Evolutionary conservation across 495 filamentous ascomycete genomes (phyloP), one percentile per base, ranked within the genome.

Genomic region (Letharia lupina): DNA sequence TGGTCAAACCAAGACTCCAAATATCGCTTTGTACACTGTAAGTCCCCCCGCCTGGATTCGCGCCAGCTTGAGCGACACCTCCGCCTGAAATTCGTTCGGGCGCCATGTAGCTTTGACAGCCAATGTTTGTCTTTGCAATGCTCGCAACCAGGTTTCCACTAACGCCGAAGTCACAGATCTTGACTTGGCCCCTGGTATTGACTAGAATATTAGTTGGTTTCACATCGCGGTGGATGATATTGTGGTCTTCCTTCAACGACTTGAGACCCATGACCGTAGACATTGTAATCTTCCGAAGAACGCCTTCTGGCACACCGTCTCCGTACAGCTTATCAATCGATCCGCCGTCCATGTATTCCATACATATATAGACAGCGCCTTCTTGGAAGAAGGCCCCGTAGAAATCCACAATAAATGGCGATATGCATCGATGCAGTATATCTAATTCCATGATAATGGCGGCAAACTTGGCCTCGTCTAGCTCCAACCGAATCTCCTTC

Each of bases 281-380:
- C n/a, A 94, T 83, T 0, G 92, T 89, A 65, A 98, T 91, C 73
- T 97, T 97, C 52, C 91, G 88, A 52, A 99, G 79, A 10, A 98
- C 86, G 62, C 82, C 84, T 72, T 99, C 94, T 3, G 94, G 90
- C 60, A 99, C 86, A 41, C 94, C 94, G 63, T 91, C 91, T n/a
- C 84, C 86, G 75, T 99, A 99, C 23, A 98, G 77, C 71, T 96
- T 96, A 78, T 99, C 94, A 71, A 98, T 91, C 48, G 92, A 96
- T n/a, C 94, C 94, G 62, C 95, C 94, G 77, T 99, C 92, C 94
- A 99, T 99, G 73, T 89, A 96, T 75, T 99, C 94, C 74, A 99
- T 95, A 77, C 94, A 99, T 75, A 99, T 98, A 74, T 98, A 99
- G 8, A 99, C 94, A 2, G 94, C 93, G 31, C 94, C 94, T 79